These are phyloP conservation scores for Botrytis squamosa DNA, from an alignment of 2,329 filamentous ascomycete species.

Conservation along the genomic window DNA sequence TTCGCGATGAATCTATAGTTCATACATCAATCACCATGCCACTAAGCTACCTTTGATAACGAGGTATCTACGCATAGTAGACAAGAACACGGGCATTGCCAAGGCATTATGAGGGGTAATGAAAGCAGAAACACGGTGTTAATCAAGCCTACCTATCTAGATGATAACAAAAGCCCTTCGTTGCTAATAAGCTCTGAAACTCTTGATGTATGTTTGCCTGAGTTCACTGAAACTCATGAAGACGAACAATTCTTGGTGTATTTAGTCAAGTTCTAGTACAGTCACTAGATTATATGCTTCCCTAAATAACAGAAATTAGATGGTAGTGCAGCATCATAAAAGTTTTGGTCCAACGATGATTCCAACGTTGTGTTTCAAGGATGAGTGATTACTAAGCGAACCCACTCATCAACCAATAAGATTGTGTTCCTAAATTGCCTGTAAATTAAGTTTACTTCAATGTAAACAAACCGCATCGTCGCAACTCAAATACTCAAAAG, in stretches of 20 bases:
- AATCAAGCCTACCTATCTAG: not conserved
- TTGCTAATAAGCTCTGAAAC: not conserved
- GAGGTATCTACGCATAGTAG: not conserved
- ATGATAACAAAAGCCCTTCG: not conserved
- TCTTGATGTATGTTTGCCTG: not conserved
- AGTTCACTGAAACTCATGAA: not conserved
- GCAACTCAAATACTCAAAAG: conserved; percentile 13
- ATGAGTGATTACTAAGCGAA: conserved; percentile 1
- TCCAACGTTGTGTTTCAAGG: not conserved
- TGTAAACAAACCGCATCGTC: conserved; percentile 21
- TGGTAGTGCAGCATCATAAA: not conserved
- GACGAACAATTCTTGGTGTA: not conserved
- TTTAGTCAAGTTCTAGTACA: not conserved
- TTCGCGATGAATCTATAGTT: not conserved
- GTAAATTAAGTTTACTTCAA: not conserved
- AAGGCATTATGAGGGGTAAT: not conserved
- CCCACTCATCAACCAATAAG: not conserved
- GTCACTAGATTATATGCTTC: not conserved
- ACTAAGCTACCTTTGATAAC: not conserved
- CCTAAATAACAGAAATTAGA: not conserved
- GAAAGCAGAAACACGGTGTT: not conserved
- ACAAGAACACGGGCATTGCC: not conserved
- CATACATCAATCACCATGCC: not conserved
- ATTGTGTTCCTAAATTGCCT: not conserved
- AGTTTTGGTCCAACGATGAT: not conserved